Evolutionary conservation across 129 eudicot genomes (phyloP).

Genomic region (Lactuca sativa): DNA sequence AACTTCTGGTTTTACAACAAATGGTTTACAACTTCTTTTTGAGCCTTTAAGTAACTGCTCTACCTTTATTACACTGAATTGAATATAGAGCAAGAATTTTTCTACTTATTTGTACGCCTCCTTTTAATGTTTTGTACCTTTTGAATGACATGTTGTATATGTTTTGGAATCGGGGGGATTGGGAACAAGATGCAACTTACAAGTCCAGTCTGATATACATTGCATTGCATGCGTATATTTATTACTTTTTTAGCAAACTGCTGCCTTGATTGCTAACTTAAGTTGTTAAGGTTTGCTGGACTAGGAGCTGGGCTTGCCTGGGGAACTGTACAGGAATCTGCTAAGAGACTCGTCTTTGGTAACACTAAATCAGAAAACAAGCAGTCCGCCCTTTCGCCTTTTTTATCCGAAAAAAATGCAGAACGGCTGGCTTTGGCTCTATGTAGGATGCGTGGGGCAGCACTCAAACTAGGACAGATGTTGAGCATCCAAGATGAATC

Average conservation of each 20-base stretch:
- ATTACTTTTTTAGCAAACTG: constrained; percentile 2
- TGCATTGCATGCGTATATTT: background rate
- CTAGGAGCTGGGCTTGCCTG: constrained; percentile 99
- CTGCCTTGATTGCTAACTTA: constrained; percentile 27
- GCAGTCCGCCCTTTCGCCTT: constrained; percentile 70
- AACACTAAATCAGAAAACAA: constrained; percentile 45
- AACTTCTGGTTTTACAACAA: too few relatives aligned
- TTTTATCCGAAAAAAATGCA: constrained; percentile 84
- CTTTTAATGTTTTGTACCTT: background rate
- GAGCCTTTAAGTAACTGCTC: too few relatives aligned
- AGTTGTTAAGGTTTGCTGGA: constrained; percentile 83
- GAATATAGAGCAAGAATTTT: too few relatives aligned
- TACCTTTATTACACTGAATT: too few relatives aligned
- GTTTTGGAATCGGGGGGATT: background rate
- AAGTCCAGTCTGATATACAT: constrained; percentile 4
- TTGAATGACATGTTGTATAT: too few relatives aligned
- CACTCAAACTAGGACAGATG: constrained; percentile 96
- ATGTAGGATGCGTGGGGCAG: constrained; percentile 99
- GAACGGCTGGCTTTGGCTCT: constrained; percentile 97
- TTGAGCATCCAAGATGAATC: constrained; percentile 97
- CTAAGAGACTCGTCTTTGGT: constrained; percentile 79
- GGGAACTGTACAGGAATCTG: constrained; percentile 96
- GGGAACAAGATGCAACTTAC: background rate
- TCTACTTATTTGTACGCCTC: too few relatives aligned
- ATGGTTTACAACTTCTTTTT: too few relatives aligned